These are phyloP conservation scores for Mortierella claussenii DNA, from an alignment of 192 early-diverging fungal genomes.

Conservation along the genomic window DNA sequence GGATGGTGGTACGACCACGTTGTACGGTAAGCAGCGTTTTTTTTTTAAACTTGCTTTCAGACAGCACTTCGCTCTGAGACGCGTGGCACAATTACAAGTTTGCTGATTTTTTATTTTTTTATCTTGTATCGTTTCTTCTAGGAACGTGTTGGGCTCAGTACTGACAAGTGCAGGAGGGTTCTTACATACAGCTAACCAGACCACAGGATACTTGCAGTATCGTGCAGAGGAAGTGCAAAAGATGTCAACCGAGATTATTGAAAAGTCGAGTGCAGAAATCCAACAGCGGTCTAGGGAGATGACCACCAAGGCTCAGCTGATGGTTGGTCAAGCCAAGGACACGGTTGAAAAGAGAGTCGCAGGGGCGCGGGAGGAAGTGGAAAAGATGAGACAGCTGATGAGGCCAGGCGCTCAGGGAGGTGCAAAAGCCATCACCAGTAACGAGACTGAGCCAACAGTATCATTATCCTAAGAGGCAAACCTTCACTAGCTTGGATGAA, in stretches of 20 bases:
- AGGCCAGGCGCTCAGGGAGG: constrained; percentile 1
- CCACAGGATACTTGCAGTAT: constrained; percentile 47
- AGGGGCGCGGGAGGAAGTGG: constrained; percentile 39
- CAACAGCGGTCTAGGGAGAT: constrained; percentile 40
- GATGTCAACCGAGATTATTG: constrained; percentile 48
- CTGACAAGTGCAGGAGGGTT: constrained; percentile 61
- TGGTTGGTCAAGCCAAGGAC: constrained; percentile 48
- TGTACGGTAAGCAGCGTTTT: constrained; percentile 35
- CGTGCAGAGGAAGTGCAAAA: constrained; percentile 48
- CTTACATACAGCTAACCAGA: constrained; percentile 57
- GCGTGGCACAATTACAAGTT: no score
- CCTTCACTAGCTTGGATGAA: not conserved
- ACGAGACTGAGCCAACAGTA: not conserved
- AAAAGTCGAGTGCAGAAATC: constrained; percentile 42
- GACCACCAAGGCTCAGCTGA: constrained; percentile 42
- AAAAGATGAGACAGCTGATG: constrained; percentile 35
- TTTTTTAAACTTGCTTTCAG: no score
- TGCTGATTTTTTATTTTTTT: not conserved
- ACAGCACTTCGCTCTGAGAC: no score
- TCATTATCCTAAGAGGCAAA: not conserved
- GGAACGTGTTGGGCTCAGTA: constrained; percentile 57
- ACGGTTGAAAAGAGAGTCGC: constrained; percentile 37
- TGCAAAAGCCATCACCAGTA: constrained; percentile 26
- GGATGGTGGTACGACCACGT: constrained; percentile 69
- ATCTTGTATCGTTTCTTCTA: not conserved